A percentile compares a stretch with the other conserved stretches of the same genome.
These are phyloP conservation scores for Phytophthora tubulina DNA, from an alignment of 352 stramenopile genomes.

Conservation along the genomic window DNA sequence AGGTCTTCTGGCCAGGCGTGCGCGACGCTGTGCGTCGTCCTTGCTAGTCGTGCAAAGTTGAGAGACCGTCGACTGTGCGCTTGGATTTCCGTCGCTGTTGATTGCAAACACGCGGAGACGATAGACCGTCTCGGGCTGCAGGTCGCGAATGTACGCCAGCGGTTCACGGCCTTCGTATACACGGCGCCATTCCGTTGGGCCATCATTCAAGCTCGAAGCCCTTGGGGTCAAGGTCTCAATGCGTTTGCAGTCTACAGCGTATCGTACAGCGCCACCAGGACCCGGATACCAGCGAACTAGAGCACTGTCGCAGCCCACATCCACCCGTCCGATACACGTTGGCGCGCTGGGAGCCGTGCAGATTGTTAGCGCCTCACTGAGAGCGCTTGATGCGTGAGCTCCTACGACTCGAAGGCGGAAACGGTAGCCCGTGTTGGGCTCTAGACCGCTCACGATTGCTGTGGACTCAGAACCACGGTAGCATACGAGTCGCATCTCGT, in stretches of 20 bases:
- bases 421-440: constrained; percentile 86
- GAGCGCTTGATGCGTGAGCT: constrained; percentile 74
- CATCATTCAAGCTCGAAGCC: constrained; percentile 27
- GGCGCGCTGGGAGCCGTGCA: constrained; percentile 67
- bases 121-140: constrained; percentile 87
- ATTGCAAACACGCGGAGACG: constrained; percentile 85
- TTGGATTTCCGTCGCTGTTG: constrained; percentile 69
- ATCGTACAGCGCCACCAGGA: constrained; percentile 69
- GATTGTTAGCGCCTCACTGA: constrained; percentile 82
- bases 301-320: constrained; percentile 57
- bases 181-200: constrained; percentile 64
- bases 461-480: constrained; percentile 73
- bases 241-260: constrained; percentile 79
- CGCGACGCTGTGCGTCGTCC: constrained; percentile 65
- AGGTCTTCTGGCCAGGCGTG: constrained; percentile 40
- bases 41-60: constrained; percentile 83
- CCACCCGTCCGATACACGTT: constrained; percentile 66
- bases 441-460: constrained; percentile 65
- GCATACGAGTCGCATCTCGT: constrained; percentile 73
- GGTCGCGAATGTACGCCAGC: constrained; percentile 64
- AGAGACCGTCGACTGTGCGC: constrained; percentile 79
- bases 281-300: constrained; percentile 89
- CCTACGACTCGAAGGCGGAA: constrained; percentile 88
- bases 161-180: constrained; percentile 87
- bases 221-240: constrained; percentile 62